Evolutionary conservation across 108 stramenopile genomes (phyloP).

Genomic region (Pseudonitzschia pungens): DNA sequence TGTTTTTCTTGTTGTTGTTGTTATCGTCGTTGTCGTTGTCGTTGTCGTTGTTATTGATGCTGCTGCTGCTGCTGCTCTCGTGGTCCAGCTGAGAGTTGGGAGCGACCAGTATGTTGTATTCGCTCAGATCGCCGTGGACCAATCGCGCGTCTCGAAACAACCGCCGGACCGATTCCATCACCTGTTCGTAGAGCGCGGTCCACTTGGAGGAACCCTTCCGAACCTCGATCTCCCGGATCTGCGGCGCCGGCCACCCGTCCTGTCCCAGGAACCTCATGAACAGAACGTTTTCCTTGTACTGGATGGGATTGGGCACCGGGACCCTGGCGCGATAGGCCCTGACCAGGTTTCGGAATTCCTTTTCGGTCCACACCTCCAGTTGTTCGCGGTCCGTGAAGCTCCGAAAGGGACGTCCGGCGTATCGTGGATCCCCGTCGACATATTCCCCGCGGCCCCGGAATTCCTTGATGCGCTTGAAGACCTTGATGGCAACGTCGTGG

Average conservation of each 20-base stretch:
- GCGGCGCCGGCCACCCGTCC: slow-evolving; percentile 82
- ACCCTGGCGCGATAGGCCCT: slow-evolving; percentile 65
- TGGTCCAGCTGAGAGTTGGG: slow-evolving; percentile 43
- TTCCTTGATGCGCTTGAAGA: slow-evolving; percentile 80
- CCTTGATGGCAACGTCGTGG: slow-evolving; percentile 80
- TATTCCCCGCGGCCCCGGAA: slow-evolving; percentile 63
- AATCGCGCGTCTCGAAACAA: slow-evolving; percentile 61
- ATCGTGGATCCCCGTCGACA: slow-evolving; percentile 77
- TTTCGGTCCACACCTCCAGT: slow-evolving; percentile 78
- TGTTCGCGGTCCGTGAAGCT: slow-evolving; percentile 52
- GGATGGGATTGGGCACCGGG: slow-evolving; percentile 65
- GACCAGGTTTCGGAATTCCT: slow-evolving; percentile 79
- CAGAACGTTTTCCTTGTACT: slow-evolving; percentile 69
- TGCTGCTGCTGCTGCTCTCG: slow-evolving; percentile 2
- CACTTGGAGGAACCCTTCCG: slow-evolving; percentile 64
- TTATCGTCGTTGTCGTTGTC: slow-evolving; percentile 14
- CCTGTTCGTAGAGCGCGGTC: slow-evolving; percentile 62
- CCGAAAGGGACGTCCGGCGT: slow-evolving; percentile 39
- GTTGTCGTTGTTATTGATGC: neutral
- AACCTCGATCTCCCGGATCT: slow-evolving; percentile 67
- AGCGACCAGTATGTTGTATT: slow-evolving; percentile 80
- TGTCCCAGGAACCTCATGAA: slow-evolving; percentile 84
- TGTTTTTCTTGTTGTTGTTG: slow-evolving; percentile 3
- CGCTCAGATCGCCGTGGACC: slow-evolving; percentile 78
- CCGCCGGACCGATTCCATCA: slow-evolving; percentile 61